Conservation (phyloP, 2,329 filamentous ascomycete species). For the Biscogniauxia marginata region DNA sequence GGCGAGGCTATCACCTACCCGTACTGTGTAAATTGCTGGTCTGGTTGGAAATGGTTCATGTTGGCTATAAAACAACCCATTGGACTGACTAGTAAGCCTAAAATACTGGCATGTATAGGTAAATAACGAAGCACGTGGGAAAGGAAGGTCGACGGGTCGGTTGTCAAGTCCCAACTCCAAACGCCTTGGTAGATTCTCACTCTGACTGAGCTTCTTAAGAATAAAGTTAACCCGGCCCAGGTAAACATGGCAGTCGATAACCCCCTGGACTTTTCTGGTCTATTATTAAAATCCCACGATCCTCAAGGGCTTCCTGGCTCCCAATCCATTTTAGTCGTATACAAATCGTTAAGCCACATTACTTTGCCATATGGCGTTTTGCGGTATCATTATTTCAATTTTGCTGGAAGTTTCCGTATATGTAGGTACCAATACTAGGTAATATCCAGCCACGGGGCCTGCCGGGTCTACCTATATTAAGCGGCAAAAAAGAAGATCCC, state of each 20-base stretch:
- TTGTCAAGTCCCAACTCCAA: not conserved
- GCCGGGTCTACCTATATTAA: not conserved
- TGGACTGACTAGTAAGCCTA: not conserved
- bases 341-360: not conserved
- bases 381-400: too few species aligned
- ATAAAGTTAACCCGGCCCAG: not conserved
- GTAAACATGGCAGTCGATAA: not conserved
- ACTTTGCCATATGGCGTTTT: too few species aligned
- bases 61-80: not conserved
- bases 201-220: not conserved
- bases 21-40: not conserved
- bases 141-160: not conserved
- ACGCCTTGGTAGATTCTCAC: not conserved
- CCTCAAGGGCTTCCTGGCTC: not conserved
- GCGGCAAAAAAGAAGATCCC: not conserved
- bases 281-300: not conserved
- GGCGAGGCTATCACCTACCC: not conserved
- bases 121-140: not conserved
- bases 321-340: not conserved
- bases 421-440: too few species aligned
- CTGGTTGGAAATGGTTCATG: too few species aligned
- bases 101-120: not conserved
- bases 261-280: not conserved
- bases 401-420: too few species aligned
- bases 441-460: not conserved